These are phyloP conservation scores for Trypanosomatidae sp. DNA, from an alignment of 208 protist genomes.

Conservation along the genomic window DNA sequence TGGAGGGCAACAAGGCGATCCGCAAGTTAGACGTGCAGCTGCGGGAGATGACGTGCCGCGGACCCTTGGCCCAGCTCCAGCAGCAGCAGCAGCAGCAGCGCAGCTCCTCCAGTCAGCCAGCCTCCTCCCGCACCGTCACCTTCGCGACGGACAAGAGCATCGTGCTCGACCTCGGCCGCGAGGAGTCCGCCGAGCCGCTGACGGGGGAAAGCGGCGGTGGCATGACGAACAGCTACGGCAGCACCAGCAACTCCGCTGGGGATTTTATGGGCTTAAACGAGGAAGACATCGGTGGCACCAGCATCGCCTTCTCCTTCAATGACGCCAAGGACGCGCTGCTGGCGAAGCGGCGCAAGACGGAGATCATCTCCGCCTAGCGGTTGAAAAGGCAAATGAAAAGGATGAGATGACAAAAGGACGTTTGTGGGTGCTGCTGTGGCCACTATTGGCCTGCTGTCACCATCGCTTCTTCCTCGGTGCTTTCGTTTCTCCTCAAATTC, in stretches of 20 bases:
- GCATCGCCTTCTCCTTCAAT: slow-evolving; percentile 56
- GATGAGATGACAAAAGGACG: too few relatives aligned
- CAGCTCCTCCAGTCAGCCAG: slow-evolving; percentile 3
- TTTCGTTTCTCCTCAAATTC: too few relatives aligned
- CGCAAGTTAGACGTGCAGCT: slow-evolving; percentile 48
- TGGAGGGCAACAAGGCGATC: slow-evolving; percentile 35
- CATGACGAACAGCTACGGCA: slow-evolving; percentile 30
- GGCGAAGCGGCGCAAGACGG: slow-evolving; percentile 41
- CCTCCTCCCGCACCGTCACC: slow-evolving; percentile 44
- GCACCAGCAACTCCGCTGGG: slow-evolving; percentile 3
- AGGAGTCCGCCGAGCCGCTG: slow-evolving; percentile 18
- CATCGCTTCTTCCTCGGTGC: too few relatives aligned
- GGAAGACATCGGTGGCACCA: slow-evolving; percentile 52
- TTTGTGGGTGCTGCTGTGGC: too few relatives aligned
- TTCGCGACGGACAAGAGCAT: slow-evolving; percentile 63
- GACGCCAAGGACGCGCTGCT: slow-evolving; percentile 22
- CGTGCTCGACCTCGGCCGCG: slow-evolving; percentile 38
- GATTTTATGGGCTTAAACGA: neutral
- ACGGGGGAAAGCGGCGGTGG: neutral
- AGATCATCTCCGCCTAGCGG: slow-evolving; percentile 16
- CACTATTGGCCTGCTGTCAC: too few relatives aligned
- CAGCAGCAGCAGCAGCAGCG: slow-evolving; percentile 2
- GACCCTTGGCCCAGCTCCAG: slow-evolving; percentile 36
- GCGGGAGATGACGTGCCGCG: slow-evolving; percentile 34
- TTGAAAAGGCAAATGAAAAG: too few relatives aligned